Base-by-base conservation (phyloP, 2,329 filamentous ascomycete species). In the Alternaria sp. region DNA sequence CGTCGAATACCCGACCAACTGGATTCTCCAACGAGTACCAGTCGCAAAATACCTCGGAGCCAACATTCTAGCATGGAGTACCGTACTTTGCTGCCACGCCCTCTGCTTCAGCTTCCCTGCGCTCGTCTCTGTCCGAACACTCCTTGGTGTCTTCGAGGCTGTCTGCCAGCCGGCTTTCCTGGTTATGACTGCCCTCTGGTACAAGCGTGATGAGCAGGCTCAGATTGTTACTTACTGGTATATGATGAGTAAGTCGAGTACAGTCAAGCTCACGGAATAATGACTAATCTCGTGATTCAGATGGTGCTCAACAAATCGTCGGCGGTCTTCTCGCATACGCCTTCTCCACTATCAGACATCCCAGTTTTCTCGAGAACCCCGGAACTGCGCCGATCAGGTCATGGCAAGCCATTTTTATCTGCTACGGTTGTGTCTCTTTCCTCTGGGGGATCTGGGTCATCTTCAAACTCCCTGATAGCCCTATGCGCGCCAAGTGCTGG, bases 1-100 rank as follows among this genome's bases (percentile, higher is more conserved):
- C 45, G 88, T 90, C 63, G 89, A 92, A 73, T 91, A 90, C 69
- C 90, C 90, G 0, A 89, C 88, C 73, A 90, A 88, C 75, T 86
- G 82, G 79, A 81, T 84, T 56, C 83, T 89, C 54, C 82, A 87
- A 45, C 83, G 86, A 28, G 84, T 90, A 0, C 88, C 88, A 5
- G 84, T 90, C 44, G 88, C 86, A 53, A 90, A 90, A 70, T 90
- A 88, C 58, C 82, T 90, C 5, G 82, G 83, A 39, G 80, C 85
- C 66, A 88, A 84, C 67, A 88, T 91, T 65, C 78, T 88, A 9
- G 79, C 84, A 13, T 91, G 89, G 89, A 87, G 87, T 10, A 68
- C 78, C 0, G 80, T 84, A 2, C 80, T 91, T 3, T 85, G 85
- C 1, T 82, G 83, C 55, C 88, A 90, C 59, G 84, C 88, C 2